Evolutionary conservation across 371 early-diverging fungal genomes (phyloP).

Genomic region (Entomophthora muscae): DNA sequence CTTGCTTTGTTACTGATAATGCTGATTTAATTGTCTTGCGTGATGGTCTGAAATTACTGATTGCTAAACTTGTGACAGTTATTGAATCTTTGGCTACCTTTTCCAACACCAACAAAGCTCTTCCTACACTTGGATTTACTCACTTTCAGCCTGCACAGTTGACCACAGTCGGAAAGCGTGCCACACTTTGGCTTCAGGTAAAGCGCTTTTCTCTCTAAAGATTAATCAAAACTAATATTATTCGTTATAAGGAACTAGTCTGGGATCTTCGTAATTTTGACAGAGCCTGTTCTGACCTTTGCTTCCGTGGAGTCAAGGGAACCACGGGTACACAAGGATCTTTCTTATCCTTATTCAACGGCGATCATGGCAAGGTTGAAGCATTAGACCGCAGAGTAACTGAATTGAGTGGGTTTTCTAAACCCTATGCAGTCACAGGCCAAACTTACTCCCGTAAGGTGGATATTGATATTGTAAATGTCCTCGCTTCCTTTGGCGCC

Average conservation of each 20-base stretch:
- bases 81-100: constrained; percentile 66
- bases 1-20: constrained; percentile 95
- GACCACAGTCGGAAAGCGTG: constrained; percentile 95
- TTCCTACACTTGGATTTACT: constrained; percentile 93
- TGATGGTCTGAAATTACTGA: constrained; percentile 79
- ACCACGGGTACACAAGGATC: constrained; percentile 98
- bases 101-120: constrained; percentile 54
- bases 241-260: constrained; percentile 73
- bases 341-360: constrained; percentile 87
- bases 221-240: no score
- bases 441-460: constrained; percentile 97
- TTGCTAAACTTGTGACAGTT: constrained; percentile 69
- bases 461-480: constrained; percentile 77
- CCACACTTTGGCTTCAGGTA: constrained; percentile 80
- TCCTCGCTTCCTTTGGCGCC: constrained; percentile 84
- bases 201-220: neutral
- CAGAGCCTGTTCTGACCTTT: constrained; percentile 72
- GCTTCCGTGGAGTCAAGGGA: constrained; percentile 94
- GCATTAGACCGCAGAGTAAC: constrained; percentile 76
- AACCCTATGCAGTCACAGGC: constrained; percentile 82
- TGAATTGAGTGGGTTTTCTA: constrained; percentile 70
- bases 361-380: constrained; percentile 85
- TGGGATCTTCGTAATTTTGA: constrained; percentile 90
- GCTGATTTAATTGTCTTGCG: constrained; percentile 89
- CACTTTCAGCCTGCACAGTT: constrained; percentile 97